These are phyloP conservation scores for Amaranthus hypochondriacus DNA, from an alignment of 148 eudicot species.

Conservation along the genomic window DNA sequence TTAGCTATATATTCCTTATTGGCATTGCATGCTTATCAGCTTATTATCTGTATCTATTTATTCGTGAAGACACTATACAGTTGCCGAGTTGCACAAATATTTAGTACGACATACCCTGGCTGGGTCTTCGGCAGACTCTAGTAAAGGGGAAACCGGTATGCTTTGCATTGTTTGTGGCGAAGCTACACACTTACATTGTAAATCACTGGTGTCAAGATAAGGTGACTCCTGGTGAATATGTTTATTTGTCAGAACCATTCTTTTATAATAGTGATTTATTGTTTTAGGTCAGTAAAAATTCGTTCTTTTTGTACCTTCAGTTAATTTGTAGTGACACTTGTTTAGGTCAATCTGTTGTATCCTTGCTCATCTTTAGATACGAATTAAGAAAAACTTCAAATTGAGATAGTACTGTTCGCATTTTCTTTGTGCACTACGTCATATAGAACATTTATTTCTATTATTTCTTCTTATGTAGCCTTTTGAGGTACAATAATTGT, in stretches of 20 bases:
- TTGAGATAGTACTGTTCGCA: background rate
- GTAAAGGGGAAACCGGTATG: slow-evolving; percentile 21
- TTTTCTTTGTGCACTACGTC: background rate
- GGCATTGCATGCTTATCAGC: slow-evolving; percentile 8
- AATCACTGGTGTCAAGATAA: slow-evolving; percentile 17
- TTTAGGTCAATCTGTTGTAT: slow-evolving; percentile 24
- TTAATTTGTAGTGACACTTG: slow-evolving; percentile 7
- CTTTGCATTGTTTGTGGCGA: slow-evolving; percentile 16
- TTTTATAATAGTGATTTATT: slow-evolving; percentile 6
- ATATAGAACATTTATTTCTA: background rate
- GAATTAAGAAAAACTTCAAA: background rate
- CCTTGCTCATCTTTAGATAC: slow-evolving; percentile 14
- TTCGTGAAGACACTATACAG: slow-evolving; percentile 14
- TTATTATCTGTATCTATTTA: slow-evolving; percentile 18
- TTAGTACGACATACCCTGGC: slow-evolving; percentile 15
- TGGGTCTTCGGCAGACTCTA: slow-evolving; percentile 22
- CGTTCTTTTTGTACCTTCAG: background rate
- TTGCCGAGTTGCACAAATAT: slow-evolving; percentile 21
- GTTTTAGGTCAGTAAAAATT: slow-evolving; percentile 2
- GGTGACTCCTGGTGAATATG: slow-evolving; percentile 20
- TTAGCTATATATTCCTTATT: slow-evolving; percentile 10
- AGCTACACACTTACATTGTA: background rate
- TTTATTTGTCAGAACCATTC: slow-evolving; percentile 22
- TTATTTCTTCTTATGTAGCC: background rate
- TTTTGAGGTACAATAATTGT: slow-evolving; percentile 4